A percentile compares a stretch with the other conserved stretches of the same genome.
Conservation (phyloP, 192 early-diverging fungal species). For the Coemansia sp. region DNA sequence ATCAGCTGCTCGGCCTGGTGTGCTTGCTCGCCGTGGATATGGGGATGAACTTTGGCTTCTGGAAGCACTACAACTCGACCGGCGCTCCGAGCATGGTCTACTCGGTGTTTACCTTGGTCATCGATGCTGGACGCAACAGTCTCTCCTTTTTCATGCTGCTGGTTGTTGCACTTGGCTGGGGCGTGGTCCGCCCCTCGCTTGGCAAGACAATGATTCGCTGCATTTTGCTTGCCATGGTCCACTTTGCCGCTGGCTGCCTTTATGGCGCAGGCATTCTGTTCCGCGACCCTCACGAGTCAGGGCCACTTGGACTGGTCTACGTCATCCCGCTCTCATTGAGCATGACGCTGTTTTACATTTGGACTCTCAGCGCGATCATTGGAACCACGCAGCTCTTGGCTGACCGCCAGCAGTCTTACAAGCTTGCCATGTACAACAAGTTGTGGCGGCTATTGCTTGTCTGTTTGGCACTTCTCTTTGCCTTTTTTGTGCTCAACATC, state of each 20-base stretch:
- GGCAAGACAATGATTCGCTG: conserved; percentile 91
- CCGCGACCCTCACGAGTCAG: conserved; percentile 67
- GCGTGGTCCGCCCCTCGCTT: conserved; percentile 92
- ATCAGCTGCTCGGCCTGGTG: conserved; percentile 84
- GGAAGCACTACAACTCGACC: conserved; percentile 69
- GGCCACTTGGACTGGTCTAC: conserved; percentile 71
- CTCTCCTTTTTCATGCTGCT: conserved; percentile 96
- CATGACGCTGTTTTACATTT: conserved; percentile 94
- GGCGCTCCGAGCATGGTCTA: conserved; percentile 67
- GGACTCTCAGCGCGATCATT: conserved; percentile 85
- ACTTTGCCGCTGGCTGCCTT: conserved; percentile 88
- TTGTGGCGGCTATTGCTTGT: conserved; percentile 81
- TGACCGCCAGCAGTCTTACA: conserved; percentile 83
- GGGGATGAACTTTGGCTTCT: conserved; percentile 90
- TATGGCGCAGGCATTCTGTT: conserved; percentile 85
- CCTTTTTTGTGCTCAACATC: conserved; percentile 85
- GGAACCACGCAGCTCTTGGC: conserved; percentile 78
- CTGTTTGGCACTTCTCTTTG: conserved; percentile 71
- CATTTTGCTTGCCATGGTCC: conserved; percentile 70
- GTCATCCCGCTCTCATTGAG: conserved; percentile 87
- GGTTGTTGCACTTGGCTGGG: conserved; percentile 94
- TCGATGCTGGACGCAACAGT: conserved; percentile 90
- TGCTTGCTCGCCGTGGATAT: conserved; percentile 89
- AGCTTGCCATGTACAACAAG: conserved; percentile 87
- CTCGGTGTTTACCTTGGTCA: conserved; percentile 73